Base-by-base conservation (phyloP, 2,329 filamentous ascomycete genomes). In the Sarocladium strictum region DNA sequence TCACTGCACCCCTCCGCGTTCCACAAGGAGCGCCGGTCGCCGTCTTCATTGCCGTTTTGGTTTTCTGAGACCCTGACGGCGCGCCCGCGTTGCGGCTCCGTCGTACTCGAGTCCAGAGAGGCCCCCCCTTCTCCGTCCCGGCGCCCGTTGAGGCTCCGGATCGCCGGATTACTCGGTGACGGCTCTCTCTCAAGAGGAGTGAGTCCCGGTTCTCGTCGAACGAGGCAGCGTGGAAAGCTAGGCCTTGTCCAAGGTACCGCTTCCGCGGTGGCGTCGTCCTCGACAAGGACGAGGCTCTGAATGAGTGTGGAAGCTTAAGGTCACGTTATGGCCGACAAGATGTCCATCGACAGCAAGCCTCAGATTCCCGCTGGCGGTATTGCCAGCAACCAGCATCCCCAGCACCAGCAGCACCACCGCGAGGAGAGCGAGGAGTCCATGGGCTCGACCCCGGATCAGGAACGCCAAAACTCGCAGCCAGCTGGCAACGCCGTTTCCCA, bases 341-440 rank as follows among this genome's bases (percentile, higher is more conserved):
- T 85, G 83, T 85, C 83, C 62, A 81, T 85, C 69, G 81, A 85
- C 68, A 79, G 79, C 68, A 79, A 80, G 70, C 78, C 64, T 60
- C 59, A 64, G 59, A 61, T 58, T 56, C 29, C 35, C 50, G 50
- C 50, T 26, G 59, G 59, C 58, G 63, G 64, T 54, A 56, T 60
- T 58, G 59, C 64, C 55, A 60, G 62, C 59, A 58, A 58, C 38
- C 59, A 58, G 57, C 59, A 59, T 54, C 62, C 27, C n/a, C 24
- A 60, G 56, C 63, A 64, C 55, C 68, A 69, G 77, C 67, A 71
- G 59, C 61, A 65, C 50, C 59, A 57, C 59, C 67, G 80, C 67
- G 79, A 84, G 59, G 80, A 83, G 59, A 81, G 79, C 58, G 81
- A 84, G 57, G 83, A 85, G 58, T 85, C 83, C 54, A 71, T 77